Base-by-base conservation (phyloP, 192 early-diverging fungal genomes). In the Spizellomyces punctatus region DNA sequence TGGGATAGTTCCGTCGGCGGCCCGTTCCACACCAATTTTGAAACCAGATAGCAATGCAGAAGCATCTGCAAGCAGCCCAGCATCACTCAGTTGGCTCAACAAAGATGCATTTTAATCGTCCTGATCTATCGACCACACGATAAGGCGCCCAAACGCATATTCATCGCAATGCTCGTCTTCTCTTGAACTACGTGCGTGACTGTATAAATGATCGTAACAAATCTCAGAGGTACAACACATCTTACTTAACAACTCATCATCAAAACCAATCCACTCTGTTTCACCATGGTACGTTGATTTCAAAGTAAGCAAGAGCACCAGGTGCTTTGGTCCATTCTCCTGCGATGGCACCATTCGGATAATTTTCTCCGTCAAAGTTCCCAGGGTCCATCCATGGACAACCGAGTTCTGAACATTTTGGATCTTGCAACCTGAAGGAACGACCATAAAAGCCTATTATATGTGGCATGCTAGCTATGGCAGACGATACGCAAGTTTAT, bases 211-310 rank as follows among this genome's bases (percentile, higher is more conserved):
- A n/a, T n/a, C n/a, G n/a, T n/a, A n/a, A n/a, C n/a, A n/a, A n/a
- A n/a, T n/a, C n/a, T n/a, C n/a, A n/a, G n/a, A n/a, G n/a, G n/a
- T n/a, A n/a, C n/a, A n/a, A n/a, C n/a, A 12, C 50, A 52, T n/a
- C 50, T 52, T n/a, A 52, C 50, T 52, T 10, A n/a, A 52, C 10
- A 52, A 10, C 50, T 12, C n/a, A n/a, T 52, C 50, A n/a, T 52
- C 50, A n/a, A 52, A 52, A 52, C 50, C 50, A 52, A 52, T n/a
- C 50, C 50, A 52, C n/a, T 52, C 50, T n/a, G 50, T 52, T 10
- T n/a, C 50, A 52, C 50, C 50, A n/a, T n/a, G 50, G n/a, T 52
- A 52, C 50, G 50, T 52, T 52, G 50, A 52, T 52, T n/a, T 52
- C 50, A n/a, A 52, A 52, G 50, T 52, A 52, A 10, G 50, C 50